Conservation (phyloP, 2,329 filamentous ascomycete species). For the Cadophora malorum region DNA sequence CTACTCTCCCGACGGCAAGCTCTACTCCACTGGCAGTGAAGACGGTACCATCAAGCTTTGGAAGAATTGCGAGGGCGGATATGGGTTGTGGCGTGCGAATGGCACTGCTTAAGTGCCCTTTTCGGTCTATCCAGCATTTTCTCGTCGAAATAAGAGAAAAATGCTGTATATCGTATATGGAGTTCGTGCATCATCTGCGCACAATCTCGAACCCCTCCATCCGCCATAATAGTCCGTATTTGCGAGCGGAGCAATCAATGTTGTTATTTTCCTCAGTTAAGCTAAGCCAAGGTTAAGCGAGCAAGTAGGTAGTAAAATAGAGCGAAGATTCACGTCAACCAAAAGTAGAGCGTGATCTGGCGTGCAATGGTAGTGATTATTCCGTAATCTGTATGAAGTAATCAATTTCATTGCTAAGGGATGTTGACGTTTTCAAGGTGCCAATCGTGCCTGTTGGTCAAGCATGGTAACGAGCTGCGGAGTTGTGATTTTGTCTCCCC, state of each 20-base stretch:
- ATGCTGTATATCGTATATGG: background rate
- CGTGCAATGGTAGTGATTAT: too few species aligned
- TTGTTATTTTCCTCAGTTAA: conserved; percentile 1
- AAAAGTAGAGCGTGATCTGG: background rate
- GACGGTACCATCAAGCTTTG: conserved; percentile 97
- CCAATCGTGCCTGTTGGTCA: too few species aligned
- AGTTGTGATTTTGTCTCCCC: too few species aligned
- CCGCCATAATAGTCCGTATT: background rate
- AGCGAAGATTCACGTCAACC: conserved; percentile 26
- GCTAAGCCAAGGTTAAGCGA: background rate
- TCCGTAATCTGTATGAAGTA: too few species aligned
- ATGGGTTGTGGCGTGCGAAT: conserved; percentile 61
- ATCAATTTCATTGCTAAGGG: too few species aligned
- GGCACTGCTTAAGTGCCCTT: conserved; percentile 30
- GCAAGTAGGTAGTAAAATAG: conserved; percentile 12
- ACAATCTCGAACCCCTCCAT: background rate
- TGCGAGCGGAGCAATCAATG: background rate
- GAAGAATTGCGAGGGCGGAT: conserved; percentile 72
- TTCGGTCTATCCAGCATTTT: background rate
- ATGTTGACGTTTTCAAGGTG: too few species aligned
- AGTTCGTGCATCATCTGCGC: background rate
- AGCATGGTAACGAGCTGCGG: too few species aligned
- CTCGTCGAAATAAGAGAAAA: background rate
- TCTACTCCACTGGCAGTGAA: conserved; percentile 96
- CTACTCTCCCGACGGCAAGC: conserved; percentile 93